Evolutionary conservation across 1,139 yeast genomes (phyloP), one percentile per base, ranked within the genome.

Genomic region (Suhomyces bolitotheri): DNA sequence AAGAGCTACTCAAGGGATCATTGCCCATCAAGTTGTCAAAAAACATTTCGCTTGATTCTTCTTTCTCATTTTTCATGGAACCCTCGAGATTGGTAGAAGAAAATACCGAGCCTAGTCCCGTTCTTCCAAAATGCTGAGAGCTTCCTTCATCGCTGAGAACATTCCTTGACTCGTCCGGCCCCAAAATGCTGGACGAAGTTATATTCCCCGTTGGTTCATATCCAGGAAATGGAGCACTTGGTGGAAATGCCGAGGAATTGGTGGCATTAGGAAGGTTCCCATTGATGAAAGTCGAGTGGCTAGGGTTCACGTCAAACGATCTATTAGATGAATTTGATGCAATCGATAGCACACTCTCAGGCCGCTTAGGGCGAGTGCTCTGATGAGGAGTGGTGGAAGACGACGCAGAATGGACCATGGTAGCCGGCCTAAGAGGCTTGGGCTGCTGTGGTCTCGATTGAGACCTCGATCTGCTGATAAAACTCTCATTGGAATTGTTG

Each of bases 311-410:
- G 27, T 48, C 52, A 16, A 43, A 29, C 10, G 50, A 45, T n/a
- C 50, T 31, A 27, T 41, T 44, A 24, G 73, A 66, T 7, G 71
- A 64, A 39, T 63, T 67, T 0, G 72, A 66, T 7, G 71, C 54
- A 11, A 66, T 50, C 2, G 74, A 68, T 41, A 69, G 45, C 8
- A 66, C 73, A 41, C 73, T 64, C 43, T 68, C 72, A 0, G 75
- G 74, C 28, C 75, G 52, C 39, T 60, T 62, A 2, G 69, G 67
- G 30, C 67, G 56, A 35, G 49, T 51, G 16, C 56, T 57, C 29
- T 54, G 62, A 39, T 56, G 51, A 52, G 60, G 58, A 17, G 59
- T 49, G 4, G 44, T 31, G 7, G 46, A 34, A 6, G 46, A 46
- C 7, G 43, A 36, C 8, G 44, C 36, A 2, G 36, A 36, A 4